Base-by-base conservation (phyloP, 306 rosid genomes). In the Lathyrus oleraceus region DNA sequence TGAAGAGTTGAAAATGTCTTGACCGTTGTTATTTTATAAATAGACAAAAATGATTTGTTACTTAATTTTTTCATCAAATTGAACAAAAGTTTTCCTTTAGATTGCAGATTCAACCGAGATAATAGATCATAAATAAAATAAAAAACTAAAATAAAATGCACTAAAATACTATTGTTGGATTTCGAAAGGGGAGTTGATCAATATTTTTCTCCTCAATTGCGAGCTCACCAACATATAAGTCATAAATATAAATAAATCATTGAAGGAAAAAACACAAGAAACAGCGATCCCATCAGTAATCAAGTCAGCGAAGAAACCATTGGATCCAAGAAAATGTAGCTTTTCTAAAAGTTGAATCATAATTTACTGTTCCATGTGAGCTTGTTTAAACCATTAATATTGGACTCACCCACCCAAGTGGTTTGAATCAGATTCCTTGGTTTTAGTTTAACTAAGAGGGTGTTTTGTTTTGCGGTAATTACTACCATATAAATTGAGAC, bases 401-500 rank as follows among this genome's bases (percentile, higher is more conserved):
- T 57, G 75, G 77, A 63, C 58, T 59, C 32, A 14, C 73, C 38
- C 28, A 23, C 25, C n/a, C 70, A 12, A 2, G 25, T 69, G 42
- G 58, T 65, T 63, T 75, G 85, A 77, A 82, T 82, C 80, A 78
- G 88, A 84, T 84, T 82, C 85, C 62, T 7, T 57, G 25, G 72
- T 68, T 57, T 75, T 19, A 32, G 16, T 21, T 30, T 43, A 63
- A 47, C 52, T 16, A 27, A 61, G 21, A 70, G 70, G 28, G 47
- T 8, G 35, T 54, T 17, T 53, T 8, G 35, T 21, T 17, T 17
- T 16, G 5, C 1, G 17, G 13, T 49, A 17, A 49, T 54, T 11
- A 11, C 35, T 12, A 11, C 16, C 74, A 84, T 82, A 88, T 88
- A 88, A 80, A 88, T 85, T 47, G 79, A 74, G 57, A 69, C 74